Evolutionary conservation across 345 rosid species (phyloP), one percentile per base, ranked within the genome.

Genomic region (Syzygium oleosum): DNA sequence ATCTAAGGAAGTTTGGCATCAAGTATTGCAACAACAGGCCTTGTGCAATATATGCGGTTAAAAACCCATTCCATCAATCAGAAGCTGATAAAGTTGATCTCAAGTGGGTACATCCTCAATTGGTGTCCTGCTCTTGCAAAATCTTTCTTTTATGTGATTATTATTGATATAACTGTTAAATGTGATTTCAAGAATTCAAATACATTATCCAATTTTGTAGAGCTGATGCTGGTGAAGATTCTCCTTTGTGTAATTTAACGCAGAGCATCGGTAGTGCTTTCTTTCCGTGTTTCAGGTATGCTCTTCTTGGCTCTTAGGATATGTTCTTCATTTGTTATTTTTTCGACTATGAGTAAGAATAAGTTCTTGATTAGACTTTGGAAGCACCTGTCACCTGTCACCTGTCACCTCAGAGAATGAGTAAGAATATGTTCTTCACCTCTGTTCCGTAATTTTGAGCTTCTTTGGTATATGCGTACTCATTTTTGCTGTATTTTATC

Each of bases 21-120:
- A 97, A 94, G 92, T 94, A 95, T 92, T 96, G 98, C 93, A 89
- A 90, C 89, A 96, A 94, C 87, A 94, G 99, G 91, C 91, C 95
- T 17, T 96, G 96, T 89, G 96, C 96, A 43, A 54, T 98, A 53
- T 98, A 96, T 86, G 98, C 97, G 17, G 91, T 92, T 41, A 90
- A 87, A 89, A 92, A 90, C 58, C 95, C 91, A 68, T 90, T 88
- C 49, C 85, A 77, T 88, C 84, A 88, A 49, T 73, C 27, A 38
- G 94, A 91, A 86, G 88, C 90, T 22, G 86, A 84, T 79, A 91
- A 89, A 51, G 85, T 52, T 85, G 91, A 90, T 89, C 83, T 90
- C 88, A 94, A 94, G 99, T 97, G 78, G 87, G 97, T 93, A 83
- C 25, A 85, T 87, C 87, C 59, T 83, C 78, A 88, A 61, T 41